These are phyloP conservation scores for Leccinum aurantiacum DNA, from an alignment of 768 basidiomycete genomes.

Conservation along the genomic window DNA sequence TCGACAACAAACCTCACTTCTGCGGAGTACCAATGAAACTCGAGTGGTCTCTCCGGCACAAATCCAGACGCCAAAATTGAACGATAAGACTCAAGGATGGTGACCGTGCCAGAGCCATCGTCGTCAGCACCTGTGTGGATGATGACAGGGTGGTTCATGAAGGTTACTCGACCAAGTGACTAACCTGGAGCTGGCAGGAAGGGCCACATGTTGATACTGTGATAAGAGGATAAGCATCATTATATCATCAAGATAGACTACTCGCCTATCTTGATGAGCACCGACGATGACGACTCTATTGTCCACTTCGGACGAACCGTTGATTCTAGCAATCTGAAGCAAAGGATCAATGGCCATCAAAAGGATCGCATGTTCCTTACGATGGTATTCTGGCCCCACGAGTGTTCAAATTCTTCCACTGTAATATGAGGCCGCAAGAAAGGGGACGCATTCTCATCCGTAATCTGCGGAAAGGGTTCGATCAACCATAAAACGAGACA, in stretches of 20 bases:
- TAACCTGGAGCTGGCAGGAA: conserved; percentile 76
- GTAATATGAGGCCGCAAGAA: conserved; percentile 57
- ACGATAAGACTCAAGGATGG: conserved; percentile 46
- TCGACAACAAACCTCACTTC: conserved; percentile 29
- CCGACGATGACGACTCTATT: conserved; percentile 67
- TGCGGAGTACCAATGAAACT: conserved; percentile 52
- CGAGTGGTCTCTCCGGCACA: conserved; percentile 41
- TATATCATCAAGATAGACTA: neutral
- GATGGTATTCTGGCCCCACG: conserved; percentile 84
- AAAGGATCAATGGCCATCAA: conserved; percentile 3
- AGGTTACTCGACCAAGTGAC: neutral
- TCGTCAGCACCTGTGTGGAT: conserved; percentile 39
- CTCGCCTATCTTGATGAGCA: conserved; percentile 82
- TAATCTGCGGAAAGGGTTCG: conserved; percentile 47
- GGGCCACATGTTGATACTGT: conserved; percentile 74
- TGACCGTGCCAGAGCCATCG: conserved; percentile 46
- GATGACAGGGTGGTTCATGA: neutral
- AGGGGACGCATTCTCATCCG: conserved; percentile 56
- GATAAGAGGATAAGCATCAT: neutral
- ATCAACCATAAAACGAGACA: conserved; percentile 2
- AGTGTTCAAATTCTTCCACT: conserved; percentile 70
- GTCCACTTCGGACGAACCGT: conserved; percentile 63
- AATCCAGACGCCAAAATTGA: conserved; percentile 42
- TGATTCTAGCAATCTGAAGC: conserved; percentile 68
- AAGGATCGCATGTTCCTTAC: conserved; percentile 37